Evolutionary conservation across 306 rosid species (phyloP), one percentile per base, ranked within the genome.

Genomic region (Prunus salicina): DNA sequence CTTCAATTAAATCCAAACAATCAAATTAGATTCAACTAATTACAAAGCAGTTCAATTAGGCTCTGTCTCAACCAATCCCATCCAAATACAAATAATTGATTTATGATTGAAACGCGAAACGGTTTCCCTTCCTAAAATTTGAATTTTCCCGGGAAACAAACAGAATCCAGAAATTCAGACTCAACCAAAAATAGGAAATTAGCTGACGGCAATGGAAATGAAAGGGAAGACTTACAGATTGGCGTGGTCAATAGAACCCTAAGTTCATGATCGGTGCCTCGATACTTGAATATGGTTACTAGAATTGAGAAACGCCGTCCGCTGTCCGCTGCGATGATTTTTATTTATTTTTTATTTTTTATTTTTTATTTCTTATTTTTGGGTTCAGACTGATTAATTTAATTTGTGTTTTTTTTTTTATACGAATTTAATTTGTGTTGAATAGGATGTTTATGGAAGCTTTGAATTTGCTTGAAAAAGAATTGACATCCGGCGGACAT

Each of bases 251-350:
- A 75, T 80, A 73, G 77, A 90, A 74, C 78, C 86, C 90, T 58
- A 86, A 60, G 62, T 67, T 83, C 91, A 90, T 87, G 75, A 84
- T 80, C 84, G 81, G 28, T 73, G 63, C 57, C 56, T 4, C 51
- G 1, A 41, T 47, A 3, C 64, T 34, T 53, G 38, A 25, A 28
- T 9, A 32, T 22, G 58, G 25, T 6, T n/a, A 68, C 4, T 22
- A 3, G 12, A 62, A 47, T 68, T 25, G 19, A 15, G 15, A 64
- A 64, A 34, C 18, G 3, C 15, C 19, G 5, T 32, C n/a, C 8
- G 67, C 45, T 16, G n/a, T 5, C 58, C 9, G 22, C 20, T 6
- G 8, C 20, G 2, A 4, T 53, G 19, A 19, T 4, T 52, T 52
- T 5, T 9, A 52, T 52, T 47, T 22, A 22, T 46, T 46, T 12